phyloP scores from a whole-genome alignment of 2,329 filamentous ascomycete genomes.

The Aureobasidium lini region DNA sequence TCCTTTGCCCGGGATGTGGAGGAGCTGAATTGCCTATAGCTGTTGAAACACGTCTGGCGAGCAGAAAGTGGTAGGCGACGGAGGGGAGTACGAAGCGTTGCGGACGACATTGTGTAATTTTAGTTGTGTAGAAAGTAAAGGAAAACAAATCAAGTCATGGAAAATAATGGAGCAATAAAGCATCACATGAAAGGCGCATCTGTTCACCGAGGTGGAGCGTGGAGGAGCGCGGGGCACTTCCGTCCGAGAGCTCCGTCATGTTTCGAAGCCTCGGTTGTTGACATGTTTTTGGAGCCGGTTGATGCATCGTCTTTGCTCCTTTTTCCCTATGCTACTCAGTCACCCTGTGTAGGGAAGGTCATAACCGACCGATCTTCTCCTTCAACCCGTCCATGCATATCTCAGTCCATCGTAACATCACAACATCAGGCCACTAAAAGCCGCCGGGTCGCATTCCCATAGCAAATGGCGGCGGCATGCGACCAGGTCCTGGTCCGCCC shows the following conservation, averaged over 20 bases:
- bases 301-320: background rate
- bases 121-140: background rate
- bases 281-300: background rate
- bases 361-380: background rate
- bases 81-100: slow-evolving; percentile 2
- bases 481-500: background rate
- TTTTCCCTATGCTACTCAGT: background rate
- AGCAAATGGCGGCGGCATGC: background rate
- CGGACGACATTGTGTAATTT: background rate
- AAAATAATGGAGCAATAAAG: slow-evolving; percentile 4
- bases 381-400: background rate
- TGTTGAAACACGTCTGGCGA: slow-evolving; percentile 4
- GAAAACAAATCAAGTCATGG: background rate
- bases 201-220: slow-evolving; percentile 8
- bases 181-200: slow-evolving; percentile 10
- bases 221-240: background rate
- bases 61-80: background rate
- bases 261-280: slow-evolving; percentile 1
- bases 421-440: background rate
- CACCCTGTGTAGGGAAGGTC: background rate
- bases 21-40: slow-evolving; percentile 37
- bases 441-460: background rate
- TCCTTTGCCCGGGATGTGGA: slow-evolving; percentile 49
- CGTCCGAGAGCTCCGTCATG: background rate
- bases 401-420: background rate